phyloP scores from a whole-genome alignment of 495 filamentous ascomycete genomes.

The Arthonia radiata region DNA sequence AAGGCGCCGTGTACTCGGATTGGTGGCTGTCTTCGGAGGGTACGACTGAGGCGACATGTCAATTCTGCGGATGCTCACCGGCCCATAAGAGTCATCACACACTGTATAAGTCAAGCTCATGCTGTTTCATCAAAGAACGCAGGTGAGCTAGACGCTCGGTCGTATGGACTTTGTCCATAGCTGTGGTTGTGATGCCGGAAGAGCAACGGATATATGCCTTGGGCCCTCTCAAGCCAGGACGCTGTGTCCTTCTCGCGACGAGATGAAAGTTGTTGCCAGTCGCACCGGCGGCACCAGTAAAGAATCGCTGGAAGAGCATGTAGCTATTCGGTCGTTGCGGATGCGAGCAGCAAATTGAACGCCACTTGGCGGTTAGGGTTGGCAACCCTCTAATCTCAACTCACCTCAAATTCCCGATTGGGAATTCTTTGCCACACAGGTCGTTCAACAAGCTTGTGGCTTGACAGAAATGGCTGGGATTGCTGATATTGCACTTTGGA shows the following conservation, averaged over 20 bases:
- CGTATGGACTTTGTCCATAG: slow-evolving; percentile 74
- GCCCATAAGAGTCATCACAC: slow-evolving; percentile 13
- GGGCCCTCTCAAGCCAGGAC: slow-evolving; percentile 1
- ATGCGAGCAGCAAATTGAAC: neutral
- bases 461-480: no score
- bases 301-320: neutral
- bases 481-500: no score
- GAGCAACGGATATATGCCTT: slow-evolving; percentile 13
- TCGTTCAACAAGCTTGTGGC: no score
- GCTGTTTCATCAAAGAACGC: slow-evolving; percentile 67
- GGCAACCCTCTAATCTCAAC: no score
- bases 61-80: slow-evolving; percentile 1
- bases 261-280: neutral
- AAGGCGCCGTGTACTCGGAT: slow-evolving; percentile 90
- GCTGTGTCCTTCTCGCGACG: neutral
- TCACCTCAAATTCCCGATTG: no score
- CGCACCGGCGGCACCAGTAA: neutral
- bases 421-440: no score
- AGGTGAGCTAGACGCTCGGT: slow-evolving; percentile 49
- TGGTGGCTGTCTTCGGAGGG: slow-evolving; percentile 95
- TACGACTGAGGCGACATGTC: slow-evolving; percentile 34
- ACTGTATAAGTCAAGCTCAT: slow-evolving; percentile 87
- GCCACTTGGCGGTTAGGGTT: no score
- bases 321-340: no score
- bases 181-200: no score